Percentiles rank a stretch among this genome's conserved stretches.
These are phyloP conservation scores for Xylaria sp. DNA, from an alignment of 2,329 filamentous ascomycete genomes.

Conservation along the genomic window DNA sequence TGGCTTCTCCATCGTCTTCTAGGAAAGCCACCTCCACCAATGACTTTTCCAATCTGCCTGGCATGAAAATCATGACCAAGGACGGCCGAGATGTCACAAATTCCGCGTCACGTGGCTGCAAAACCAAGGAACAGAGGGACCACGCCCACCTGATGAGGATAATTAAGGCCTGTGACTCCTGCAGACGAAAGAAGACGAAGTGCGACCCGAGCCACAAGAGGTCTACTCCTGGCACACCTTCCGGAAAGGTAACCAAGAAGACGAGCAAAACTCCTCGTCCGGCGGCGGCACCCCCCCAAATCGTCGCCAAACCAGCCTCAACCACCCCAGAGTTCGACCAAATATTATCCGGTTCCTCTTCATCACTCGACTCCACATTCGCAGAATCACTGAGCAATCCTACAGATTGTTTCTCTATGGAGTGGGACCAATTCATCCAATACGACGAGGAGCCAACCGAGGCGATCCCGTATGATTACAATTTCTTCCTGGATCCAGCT, in stretches of 20 bases:
- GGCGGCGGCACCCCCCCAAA: conserved; percentile 32
- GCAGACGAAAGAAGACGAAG: conserved; percentile 66
- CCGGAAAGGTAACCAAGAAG: conserved; percentile 50
- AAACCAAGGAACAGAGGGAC: conserved; percentile 71
- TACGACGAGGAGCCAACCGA: conserved; percentile 48
- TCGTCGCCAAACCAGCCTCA: conserved; percentile 16
- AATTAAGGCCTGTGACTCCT: conserved; percentile 69
- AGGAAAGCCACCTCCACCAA: conserved; percentile 38
- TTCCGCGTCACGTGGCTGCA: conserved; percentile 65
- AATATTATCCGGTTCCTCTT: conserved; percentile 21
- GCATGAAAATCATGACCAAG: conserved; percentile 71
- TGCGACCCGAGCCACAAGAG: conserved; percentile 66
- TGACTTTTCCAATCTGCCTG: conserved; percentile 61
- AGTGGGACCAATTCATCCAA: conserved; percentile 56
- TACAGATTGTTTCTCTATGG: conserved; percentile 33
- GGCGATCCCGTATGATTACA: conserved; percentile 46
- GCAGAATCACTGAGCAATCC: conserved; percentile 25
- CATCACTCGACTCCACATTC: conserved; percentile 31
- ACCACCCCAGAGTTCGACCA: conserved; percentile 28
- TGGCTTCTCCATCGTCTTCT: conserved; percentile 36
- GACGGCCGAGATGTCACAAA: conserved; percentile 68
- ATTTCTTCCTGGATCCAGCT: conserved; percentile 53
- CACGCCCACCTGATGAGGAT: conserved; percentile 71
- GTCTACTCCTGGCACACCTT: conserved; percentile 45
- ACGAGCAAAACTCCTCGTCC: conserved; percentile 25